A percentile compares a stretch with the other conserved stretches of the same genome.
phyloP scores from a whole-genome alignment of 805 yeast genomes.

The Alloascoidea africana region DNA sequence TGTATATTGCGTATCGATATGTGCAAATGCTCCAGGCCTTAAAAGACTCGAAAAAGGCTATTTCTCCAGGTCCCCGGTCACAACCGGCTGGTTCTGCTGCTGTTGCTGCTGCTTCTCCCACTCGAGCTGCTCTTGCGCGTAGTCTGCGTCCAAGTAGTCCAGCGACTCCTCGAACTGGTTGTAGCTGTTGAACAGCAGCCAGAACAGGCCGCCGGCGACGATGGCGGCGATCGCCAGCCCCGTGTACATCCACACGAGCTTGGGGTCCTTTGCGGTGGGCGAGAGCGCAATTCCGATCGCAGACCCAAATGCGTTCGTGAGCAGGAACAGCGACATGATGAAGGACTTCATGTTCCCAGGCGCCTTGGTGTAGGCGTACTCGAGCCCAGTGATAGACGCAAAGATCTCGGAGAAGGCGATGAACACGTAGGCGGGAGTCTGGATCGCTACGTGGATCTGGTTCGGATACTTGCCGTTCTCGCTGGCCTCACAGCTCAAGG shows the following conservation, averaged over 20 bases:
- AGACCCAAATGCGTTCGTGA: slow-evolving; percentile 30
- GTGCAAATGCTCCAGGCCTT: too few relatives aligned
- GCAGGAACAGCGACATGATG: slow-evolving; percentile 23
- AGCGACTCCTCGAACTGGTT: slow-evolving; percentile 42
- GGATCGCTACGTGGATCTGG: slow-evolving; percentile 20
- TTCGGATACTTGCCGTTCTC: slow-evolving; percentile 16
- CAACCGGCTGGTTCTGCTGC: too few relatives aligned
- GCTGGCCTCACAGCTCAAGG: slow-evolving; percentile 14
- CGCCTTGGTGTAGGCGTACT: slow-evolving; percentile 36
- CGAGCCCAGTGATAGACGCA: slow-evolving; percentile 34
- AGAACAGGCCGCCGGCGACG: slow-evolving; percentile 45
- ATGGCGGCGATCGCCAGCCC: slow-evolving; percentile 29
- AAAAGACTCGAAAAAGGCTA: too few relatives aligned
- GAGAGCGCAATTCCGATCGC: slow-evolving; percentile 29
- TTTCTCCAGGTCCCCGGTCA: too few relatives aligned
- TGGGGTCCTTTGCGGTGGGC: slow-evolving; percentile 25
- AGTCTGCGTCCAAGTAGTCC: slow-evolving; percentile 42
- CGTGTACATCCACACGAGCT: slow-evolving; percentile 26
- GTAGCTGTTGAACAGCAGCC: slow-evolving; percentile 39
- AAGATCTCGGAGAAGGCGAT: slow-evolving; percentile 39
- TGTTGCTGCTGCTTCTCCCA: too few relatives aligned
- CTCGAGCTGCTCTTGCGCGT: too few relatives aligned
- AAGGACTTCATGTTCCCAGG: slow-evolving; percentile 35
- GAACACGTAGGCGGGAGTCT: slow-evolving; percentile 21
- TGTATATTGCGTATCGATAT: too few relatives aligned